These are phyloP conservation scores for Triangularia verruculosa DNA, from an alignment of 2,329 filamentous ascomycete species.

Conservation along the genomic window DNA sequence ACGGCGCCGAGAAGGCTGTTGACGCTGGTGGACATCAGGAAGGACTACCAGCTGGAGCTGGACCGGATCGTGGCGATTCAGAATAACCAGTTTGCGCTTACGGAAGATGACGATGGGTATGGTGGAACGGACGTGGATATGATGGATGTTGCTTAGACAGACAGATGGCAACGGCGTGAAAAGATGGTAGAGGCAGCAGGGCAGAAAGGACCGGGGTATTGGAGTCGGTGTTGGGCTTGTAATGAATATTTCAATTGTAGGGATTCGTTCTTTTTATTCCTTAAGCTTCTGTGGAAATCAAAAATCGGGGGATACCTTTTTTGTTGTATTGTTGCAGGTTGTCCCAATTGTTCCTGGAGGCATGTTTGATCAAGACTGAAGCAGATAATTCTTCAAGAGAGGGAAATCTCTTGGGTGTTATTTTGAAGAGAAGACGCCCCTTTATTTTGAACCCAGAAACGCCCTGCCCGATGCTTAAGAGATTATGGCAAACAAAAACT, in stretches of 20 bases:
- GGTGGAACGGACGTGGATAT: conserved; percentile 34
- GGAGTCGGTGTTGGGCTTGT: conserved; percentile 1
- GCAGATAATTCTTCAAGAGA: background rate
- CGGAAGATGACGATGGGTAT: conserved; percentile 39
- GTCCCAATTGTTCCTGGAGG: background rate
- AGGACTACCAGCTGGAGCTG: conserved; percentile 85
- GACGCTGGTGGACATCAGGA: conserved; percentile 80
- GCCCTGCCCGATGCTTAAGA: conserved; percentile 26
- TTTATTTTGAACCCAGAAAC: conserved; percentile 16
- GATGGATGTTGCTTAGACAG: conserved; percentile 48
- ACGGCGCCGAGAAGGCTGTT: conserved; percentile 68
- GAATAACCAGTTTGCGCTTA: conserved; percentile 83
- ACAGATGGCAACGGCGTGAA: background rate
- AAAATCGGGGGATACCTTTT: conserved; percentile 13
- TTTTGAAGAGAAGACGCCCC: background rate
- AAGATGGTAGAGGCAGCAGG: background rate
- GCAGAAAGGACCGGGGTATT: background rate
- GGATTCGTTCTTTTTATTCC: background rate
- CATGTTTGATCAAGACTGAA: background rate
- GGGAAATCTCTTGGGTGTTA: background rate
- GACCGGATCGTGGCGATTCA: conserved; percentile 86
- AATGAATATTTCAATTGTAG: conserved; percentile 4
- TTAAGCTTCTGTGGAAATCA: conserved; percentile 5
- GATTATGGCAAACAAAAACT: conserved; percentile 9
- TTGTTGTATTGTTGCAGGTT: background rate